phyloP scores from a whole-genome alignment of 73 alveolate species.

The Paramecium tetraurelia region DNA sequence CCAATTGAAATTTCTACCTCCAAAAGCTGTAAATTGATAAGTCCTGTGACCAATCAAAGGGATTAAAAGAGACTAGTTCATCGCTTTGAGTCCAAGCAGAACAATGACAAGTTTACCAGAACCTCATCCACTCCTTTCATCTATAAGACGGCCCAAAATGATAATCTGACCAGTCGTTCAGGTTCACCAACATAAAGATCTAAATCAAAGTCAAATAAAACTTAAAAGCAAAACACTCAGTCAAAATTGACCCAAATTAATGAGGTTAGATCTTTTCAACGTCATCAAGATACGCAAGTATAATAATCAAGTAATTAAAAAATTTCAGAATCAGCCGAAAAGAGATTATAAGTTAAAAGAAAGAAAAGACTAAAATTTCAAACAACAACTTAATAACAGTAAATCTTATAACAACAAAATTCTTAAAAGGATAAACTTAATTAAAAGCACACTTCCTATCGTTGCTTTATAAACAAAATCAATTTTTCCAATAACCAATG shows the following conservation, averaged over 20 bases:
- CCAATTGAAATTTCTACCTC: background rate
- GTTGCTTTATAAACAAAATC: conserved; percentile 36
- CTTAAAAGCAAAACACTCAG: background rate
- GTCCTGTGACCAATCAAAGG: background rate
- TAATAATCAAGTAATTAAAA: background rate
- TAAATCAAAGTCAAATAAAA: background rate
- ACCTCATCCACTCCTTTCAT: conserved; percentile 28
- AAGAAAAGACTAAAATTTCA: background rate
- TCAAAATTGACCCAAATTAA: background rate
- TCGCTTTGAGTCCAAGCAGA: background rate
- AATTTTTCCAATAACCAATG: conserved; percentile 40
- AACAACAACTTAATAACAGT: background rate
- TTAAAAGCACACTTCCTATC: conserved; percentile 29
- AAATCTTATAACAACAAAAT: background rate
- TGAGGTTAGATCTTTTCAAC: background rate
- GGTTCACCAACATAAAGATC: background rate
- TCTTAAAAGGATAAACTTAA: conserved; percentile 9
- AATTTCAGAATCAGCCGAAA: background rate
- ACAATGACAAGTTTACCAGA: background rate
- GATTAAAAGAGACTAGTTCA: background rate
- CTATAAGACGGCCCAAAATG: background rate
- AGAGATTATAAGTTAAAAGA: background rate
- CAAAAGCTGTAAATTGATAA: background rate
- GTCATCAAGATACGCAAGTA: background rate
- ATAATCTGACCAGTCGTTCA: conserved; percentile 22